Evolutionary conservation across 2,329 filamentous ascomycete genomes (phyloP).

Genomic region (Zymoseptoria passerinii): DNA sequence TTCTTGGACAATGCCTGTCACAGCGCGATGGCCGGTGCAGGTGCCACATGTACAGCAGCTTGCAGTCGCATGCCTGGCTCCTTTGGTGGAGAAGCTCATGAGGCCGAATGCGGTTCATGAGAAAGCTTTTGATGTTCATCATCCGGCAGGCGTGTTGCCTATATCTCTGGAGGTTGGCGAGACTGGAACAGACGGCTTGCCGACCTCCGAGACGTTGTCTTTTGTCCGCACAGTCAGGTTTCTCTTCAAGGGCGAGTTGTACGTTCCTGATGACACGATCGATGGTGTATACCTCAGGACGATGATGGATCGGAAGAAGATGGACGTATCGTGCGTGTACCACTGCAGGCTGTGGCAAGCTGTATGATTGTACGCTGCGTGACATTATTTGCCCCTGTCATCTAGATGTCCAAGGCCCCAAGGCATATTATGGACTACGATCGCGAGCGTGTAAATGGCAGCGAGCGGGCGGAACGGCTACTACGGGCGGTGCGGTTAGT

Average conservation of each 20-base stretch:
- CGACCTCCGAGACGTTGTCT: conserved; percentile 9
- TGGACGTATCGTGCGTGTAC: too few relatives aligned
- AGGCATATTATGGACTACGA: not conserved
- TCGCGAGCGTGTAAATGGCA: not conserved
- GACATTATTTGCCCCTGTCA: not conserved
- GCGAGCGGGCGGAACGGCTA: not conserved
- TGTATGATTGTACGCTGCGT: not conserved
- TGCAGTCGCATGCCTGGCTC: conserved; percentile 9
- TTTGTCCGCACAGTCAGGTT: conserved; percentile 12
- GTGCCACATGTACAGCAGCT: conserved; percentile 14
- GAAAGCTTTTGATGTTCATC: conserved; percentile 10
- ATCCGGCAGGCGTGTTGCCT: conserved; percentile 10
- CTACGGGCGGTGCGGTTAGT: not conserved
- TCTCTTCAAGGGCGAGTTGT: conserved; percentile 10
- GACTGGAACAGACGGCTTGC: conserved; percentile 1
- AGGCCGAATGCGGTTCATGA: conserved; percentile 1
- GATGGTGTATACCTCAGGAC: not conserved
- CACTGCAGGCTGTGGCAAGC: too few relatives aligned
- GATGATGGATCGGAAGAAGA: not conserved
- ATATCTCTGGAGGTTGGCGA: conserved; percentile 8
- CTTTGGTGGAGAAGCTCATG: conserved; percentile 9
- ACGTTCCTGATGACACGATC: conserved; percentile 6
- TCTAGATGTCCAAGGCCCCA: not conserved
- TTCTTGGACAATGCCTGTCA: conserved; percentile 15
- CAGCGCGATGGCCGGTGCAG: conserved; percentile 13